Conservation (phyloP, 192 early-diverging fungal species). For the Coemansia sp. region DNA sequence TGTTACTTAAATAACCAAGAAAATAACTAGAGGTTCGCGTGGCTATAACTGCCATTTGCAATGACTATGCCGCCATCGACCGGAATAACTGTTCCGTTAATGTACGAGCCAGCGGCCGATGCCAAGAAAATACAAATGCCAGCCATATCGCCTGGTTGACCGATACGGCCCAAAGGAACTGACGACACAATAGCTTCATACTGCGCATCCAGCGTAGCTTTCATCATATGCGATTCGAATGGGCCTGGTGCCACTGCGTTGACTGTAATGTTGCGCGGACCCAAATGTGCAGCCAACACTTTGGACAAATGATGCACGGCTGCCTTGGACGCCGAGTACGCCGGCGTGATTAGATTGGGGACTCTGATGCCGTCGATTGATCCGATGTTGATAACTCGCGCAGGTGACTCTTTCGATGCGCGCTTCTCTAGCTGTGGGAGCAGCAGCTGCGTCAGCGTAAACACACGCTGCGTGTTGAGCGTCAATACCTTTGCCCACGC, state of each 20-base stretch:
- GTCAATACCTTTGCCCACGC: constrained; percentile 79
- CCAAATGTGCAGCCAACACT: constrained; percentile 65
- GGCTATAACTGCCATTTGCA: constrained; percentile 23
- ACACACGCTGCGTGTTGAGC: constrained; percentile 81
- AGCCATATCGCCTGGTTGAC: constrained; percentile 81
- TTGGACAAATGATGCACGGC: constrained; percentile 73
- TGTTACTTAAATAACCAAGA: no score
- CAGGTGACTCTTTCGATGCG: constrained; percentile 57
- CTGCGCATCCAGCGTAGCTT: constrained; percentile 56
- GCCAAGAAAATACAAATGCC: constrained; percentile 79
- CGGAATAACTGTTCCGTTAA: constrained; percentile 78
- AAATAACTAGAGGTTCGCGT: constrained; percentile 13
- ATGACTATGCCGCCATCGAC: constrained; percentile 75
- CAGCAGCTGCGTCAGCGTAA: constrained; percentile 73
- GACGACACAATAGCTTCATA: constrained; percentile 55
- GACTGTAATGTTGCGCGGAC: constrained; percentile 58
- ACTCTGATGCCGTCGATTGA: constrained; percentile 66
- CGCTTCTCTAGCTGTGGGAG: constrained; percentile 68
- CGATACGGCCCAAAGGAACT: constrained; percentile 77
- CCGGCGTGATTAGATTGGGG: constrained; percentile 59
- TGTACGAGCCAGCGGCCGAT: constrained; percentile 71
- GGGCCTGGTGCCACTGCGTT: constrained; percentile 73
- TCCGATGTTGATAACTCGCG: constrained; percentile 90
- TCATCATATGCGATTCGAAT: constrained; percentile 80
- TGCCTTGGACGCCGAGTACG: constrained; percentile 79